Evolutionary conservation across 2,329 filamentous ascomycete genomes (phyloP).

Genomic region (Pestalotiopsis sp.): DNA sequence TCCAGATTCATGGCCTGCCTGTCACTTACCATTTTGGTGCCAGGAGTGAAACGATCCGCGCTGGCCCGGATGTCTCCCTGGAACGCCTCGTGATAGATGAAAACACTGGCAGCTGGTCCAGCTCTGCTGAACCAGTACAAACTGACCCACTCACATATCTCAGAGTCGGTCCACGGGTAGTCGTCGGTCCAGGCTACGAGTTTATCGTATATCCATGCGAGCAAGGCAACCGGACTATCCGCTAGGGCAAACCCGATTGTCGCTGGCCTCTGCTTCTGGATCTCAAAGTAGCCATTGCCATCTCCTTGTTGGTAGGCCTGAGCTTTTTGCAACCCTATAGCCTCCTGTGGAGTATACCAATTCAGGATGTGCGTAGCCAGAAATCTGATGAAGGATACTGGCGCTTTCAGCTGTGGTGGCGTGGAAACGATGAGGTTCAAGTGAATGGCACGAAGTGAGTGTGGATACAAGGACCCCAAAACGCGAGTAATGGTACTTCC

Average conservation of each 20-base stretch:
- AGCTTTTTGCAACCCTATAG: conserved; percentile 15
- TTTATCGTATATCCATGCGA: conserved; percentile 35
- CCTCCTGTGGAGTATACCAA: conserved; percentile 18
- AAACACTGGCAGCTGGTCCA: conserved; percentile 17
- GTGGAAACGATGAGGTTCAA: conserved; percentile 15
- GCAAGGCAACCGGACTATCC: conserved; percentile 31
- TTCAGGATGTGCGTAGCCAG: conserved; percentile 15
- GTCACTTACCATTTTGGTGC: not conserved
- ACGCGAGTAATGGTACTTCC: not conserved
- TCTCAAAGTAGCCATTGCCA: not conserved
- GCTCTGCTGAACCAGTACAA: conserved; percentile 21
- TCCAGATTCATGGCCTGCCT: not conserved
- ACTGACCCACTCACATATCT: conserved; percentile 20
- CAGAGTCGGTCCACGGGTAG: conserved; percentile 18
- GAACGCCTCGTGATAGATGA: conserved; percentile 18
- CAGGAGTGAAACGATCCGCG: not conserved
- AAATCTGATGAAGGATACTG: conserved; percentile 14
- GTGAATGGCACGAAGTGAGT: conserved; percentile 16
- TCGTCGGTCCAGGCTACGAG: conserved; percentile 30
- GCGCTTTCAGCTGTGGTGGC: conserved; percentile 3
- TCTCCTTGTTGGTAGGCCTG: conserved; percentile 20
- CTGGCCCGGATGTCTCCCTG: not conserved
- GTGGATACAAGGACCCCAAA: conserved; percentile 9
- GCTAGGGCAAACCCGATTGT: conserved; percentile 29
- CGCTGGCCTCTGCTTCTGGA: conserved; percentile 20